Base-by-base conservation (phyloP, 352 stramenopile species). In the Globisporangium yorkense region DNA sequence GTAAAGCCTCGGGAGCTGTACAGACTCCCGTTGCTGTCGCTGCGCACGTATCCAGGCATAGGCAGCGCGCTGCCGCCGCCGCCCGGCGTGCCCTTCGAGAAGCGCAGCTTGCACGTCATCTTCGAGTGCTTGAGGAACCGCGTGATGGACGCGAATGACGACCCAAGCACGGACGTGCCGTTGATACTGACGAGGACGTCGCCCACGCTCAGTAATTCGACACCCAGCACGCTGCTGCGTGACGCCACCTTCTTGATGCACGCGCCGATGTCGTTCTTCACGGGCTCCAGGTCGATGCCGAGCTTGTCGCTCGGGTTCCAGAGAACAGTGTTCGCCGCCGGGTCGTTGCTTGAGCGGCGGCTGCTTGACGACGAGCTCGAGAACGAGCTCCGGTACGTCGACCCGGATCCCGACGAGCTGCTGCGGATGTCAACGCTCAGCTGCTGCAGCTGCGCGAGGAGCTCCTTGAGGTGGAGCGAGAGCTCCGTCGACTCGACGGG, bases 181-280 rank as follows among this genome's bases (percentile, higher is more conserved):
- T 91, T 93, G 59, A 93, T 89, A 60, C 80, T 84, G 39, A 87
- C 61, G 33, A 93, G 73, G 43, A 88, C 71, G 61, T 93, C 81
- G 18, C 79, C 81, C 0, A 76, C 57, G 12, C 48, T 61, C 1
- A 93, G 70, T 20, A 67, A 47, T 59, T 91, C 81, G 27, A 87
- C 71, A 40, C 84, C 84, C n/a, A 93, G 62, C 10, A 88, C 84
- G 41, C 77, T 74, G 55, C 81, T 90, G 35, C 74, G 74, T 27
- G 75, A 80, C n/a, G 68, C 66, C 43, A 93, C 77, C 13, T 73
- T 71, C 59, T 80, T 84, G 70, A 91, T 89, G 18, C 72, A 65
- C 2, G 81, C 84, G 5, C 84, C 84, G 1, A 62, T 66, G 24
- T 79, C 73, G 49, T 82, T 76, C 29, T 52, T 56, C 3, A 73